Evolutionary conservation across 2,329 filamentous ascomycete genomes (phyloP).

Genomic region (Colletotrichum sp.): DNA sequence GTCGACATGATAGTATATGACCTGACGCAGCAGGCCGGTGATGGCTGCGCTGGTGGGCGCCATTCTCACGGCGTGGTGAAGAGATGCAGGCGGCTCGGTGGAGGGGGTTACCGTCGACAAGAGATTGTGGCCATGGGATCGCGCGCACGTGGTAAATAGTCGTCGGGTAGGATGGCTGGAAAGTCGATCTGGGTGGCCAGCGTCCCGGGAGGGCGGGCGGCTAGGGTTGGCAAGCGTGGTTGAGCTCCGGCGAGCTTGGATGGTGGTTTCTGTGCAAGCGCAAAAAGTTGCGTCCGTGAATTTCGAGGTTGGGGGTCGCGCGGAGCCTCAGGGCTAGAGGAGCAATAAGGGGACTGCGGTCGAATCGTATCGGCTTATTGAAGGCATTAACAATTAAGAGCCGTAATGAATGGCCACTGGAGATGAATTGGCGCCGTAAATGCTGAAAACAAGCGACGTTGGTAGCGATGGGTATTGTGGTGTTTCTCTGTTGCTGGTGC

Average conservation of each 20-base stretch:
- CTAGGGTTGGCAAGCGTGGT: background rate
- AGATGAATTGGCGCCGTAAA: slow-evolving; percentile 2
- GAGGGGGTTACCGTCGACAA: slow-evolving; percentile 16
- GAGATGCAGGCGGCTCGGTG: background rate
- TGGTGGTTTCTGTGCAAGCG: background rate
- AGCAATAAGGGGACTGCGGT: background rate
- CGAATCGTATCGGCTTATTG: background rate
- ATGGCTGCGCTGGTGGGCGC: slow-evolving; percentile 56
- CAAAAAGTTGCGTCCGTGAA: slow-evolving; percentile 19
- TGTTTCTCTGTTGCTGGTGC: background rate
- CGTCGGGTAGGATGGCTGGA: background rate
- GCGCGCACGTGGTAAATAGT: background rate
- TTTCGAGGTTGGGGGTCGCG: slow-evolving; percentile 14
- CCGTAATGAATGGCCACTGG: background rate
- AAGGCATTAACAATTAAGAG: slow-evolving; percentile 12
- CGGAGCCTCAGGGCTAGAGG: slow-evolving; percentile 3
- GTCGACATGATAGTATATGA: slow-evolving; percentile 77
- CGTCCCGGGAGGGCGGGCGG: background rate
- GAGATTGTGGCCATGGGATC: slow-evolving; percentile 17
- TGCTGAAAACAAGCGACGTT: slow-evolving; percentile 2
- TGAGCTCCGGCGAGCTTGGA: slow-evolving; percentile 15
- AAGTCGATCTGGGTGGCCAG: background rate
- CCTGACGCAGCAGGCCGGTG: slow-evolving; percentile 60
- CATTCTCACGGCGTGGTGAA: slow-evolving; percentile 41
- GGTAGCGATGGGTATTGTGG: background rate